Conservation (phyloP, 2,329 filamentous ascomycete species). For the Cladosporium sp. region DNA sequence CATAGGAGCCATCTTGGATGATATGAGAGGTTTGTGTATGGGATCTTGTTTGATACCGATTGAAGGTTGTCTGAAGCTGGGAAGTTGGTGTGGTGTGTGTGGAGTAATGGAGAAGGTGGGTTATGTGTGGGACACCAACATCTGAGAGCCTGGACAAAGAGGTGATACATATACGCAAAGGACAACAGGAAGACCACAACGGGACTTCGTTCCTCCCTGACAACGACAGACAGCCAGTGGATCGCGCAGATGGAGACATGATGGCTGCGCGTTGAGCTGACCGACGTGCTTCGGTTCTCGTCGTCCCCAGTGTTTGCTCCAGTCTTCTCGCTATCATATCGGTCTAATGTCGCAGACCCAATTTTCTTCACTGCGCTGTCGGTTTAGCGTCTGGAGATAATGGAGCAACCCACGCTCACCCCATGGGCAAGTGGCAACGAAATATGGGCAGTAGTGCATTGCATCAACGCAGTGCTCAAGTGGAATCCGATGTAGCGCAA, state of each 20-base stretch:
- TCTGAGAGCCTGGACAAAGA: neutral
- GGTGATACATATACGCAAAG: slow-evolving; percentile 7
- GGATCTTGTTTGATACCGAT: neutral
- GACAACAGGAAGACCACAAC: neutral
- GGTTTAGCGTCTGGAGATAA: slow-evolving; percentile 5
- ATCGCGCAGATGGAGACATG: slow-evolving; percentile 4
- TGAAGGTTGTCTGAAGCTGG: neutral
- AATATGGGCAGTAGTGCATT: neutral
- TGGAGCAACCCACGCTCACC: slow-evolving; percentile 4
- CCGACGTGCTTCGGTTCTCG: neutral
- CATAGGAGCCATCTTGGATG: slow-evolving; percentile 5
- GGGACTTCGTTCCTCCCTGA: neutral
- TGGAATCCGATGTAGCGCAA: neutral
- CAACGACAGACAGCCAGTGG: neutral
- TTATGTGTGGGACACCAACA: neutral
- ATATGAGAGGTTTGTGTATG: neutral
- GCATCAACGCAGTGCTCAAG: neutral
- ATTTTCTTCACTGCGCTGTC: slow-evolving; percentile 3
- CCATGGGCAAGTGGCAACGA: slow-evolving; percentile 11
- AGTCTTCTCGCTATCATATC: slow-evolving; percentile 10
- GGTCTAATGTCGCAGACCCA: slow-evolving; percentile 9
- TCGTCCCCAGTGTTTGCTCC: slow-evolving; percentile 12
- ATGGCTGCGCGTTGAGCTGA: slow-evolving; percentile 1
- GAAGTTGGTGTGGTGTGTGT: neutral
- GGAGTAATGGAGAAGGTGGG: neutral